Conservation (phyloP, 768 basidiomycete genomes). For the Omphalotus guepiniiformis region DNA sequence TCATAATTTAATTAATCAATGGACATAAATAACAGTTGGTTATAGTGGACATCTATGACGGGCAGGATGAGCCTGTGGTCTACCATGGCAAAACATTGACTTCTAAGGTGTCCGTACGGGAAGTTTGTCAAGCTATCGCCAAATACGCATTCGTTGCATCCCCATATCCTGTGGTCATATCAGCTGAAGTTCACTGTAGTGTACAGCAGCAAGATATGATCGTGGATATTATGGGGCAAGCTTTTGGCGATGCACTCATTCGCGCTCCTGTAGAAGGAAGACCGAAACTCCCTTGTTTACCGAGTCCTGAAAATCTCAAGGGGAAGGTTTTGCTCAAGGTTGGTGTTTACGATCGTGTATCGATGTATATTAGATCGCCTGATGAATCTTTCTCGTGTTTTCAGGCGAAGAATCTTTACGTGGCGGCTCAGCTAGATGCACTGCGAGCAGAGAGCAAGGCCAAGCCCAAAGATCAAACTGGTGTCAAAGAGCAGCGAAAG, state of each 20-base stretch:
- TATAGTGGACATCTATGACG: slow-evolving; percentile 90
- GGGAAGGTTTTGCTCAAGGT: slow-evolving; percentile 84
- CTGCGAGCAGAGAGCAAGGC: not conserved
- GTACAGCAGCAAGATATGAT: slow-evolving; percentile 76
- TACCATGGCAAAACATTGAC: slow-evolving; percentile 91
- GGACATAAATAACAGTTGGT: not conserved
- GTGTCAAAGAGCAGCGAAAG: too few relatives aligned
- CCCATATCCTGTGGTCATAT: slow-evolving; percentile 90
- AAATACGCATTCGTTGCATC: slow-evolving; percentile 91
- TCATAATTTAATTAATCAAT: slow-evolving; percentile 11
- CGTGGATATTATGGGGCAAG: slow-evolving; percentile 64
- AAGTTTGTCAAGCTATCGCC: slow-evolving; percentile 79
- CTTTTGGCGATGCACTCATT: slow-evolving; percentile 40
- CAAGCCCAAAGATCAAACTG: too few relatives aligned
- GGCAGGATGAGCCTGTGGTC: slow-evolving; percentile 77
- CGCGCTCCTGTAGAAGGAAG: slow-evolving; percentile 24
- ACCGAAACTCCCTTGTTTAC: slow-evolving; percentile 37
- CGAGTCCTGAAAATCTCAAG: slow-evolving; percentile 85
- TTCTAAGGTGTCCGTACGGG: slow-evolving; percentile 73
- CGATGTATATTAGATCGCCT: not conserved
- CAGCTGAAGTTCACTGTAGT: slow-evolving; percentile 87
- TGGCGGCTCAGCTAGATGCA: slow-evolving; percentile 19
- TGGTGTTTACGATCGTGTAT: slow-evolving; percentile 12
- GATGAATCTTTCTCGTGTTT: not conserved
- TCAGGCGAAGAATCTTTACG: slow-evolving; percentile 72